phyloP scores from a whole-genome alignment of 176 grass and related monocot genomes.

The Cenchrus fungigraminus region DNA sequence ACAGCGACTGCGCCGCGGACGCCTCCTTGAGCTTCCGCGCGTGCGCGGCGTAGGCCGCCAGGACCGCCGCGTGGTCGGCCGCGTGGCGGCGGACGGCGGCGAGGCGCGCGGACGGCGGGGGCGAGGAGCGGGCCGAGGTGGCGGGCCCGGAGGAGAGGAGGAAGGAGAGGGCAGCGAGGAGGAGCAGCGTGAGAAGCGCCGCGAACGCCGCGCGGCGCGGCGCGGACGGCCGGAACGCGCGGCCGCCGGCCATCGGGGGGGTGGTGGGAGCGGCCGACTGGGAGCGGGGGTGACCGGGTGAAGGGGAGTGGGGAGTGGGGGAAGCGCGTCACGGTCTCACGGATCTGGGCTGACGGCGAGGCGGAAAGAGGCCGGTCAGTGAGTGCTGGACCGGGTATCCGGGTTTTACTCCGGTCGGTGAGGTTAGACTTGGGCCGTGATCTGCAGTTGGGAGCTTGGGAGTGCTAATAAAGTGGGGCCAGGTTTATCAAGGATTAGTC shows the following conservation, averaged over 20 bases:
- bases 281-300: not conserved
- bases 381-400: not conserved
- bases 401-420: slow-evolving; percentile 37
- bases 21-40: slow-evolving; percentile 90
- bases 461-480: not conserved
- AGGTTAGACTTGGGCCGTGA: slow-evolving; percentile 18
- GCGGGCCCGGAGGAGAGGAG: slow-evolving; percentile 48
- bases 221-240: slow-evolving; percentile 64
- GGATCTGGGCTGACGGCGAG: slow-evolving; percentile 39
- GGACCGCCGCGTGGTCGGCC: slow-evolving; percentile 78
- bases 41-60: slow-evolving; percentile 71
- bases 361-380: slow-evolving; percentile 30
- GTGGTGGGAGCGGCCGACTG: not conserved
- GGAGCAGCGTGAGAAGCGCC: slow-evolving; percentile 62
- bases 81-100: slow-evolving; percentile 69
- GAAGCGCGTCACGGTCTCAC: slow-evolving; percentile 37
- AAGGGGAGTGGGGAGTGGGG: slow-evolving; percentile 1
- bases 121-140: slow-evolving; percentile 9
- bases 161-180: slow-evolving; percentile 53
- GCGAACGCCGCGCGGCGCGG: slow-evolving; percentile 67
- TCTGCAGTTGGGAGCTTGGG: not conserved
- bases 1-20: slow-evolving; percentile 67
- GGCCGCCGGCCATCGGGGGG: slow-evolving; percentile 72
- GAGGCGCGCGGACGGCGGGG: slow-evolving; percentile 52
- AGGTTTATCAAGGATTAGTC: not conserved